A percentile compares a stretch with the other conserved stretches of the same genome.
phyloP scores from a whole-genome alignment of 1,284 basidiomycete genomes.

The Singerocomus rubriflavus region DNA sequence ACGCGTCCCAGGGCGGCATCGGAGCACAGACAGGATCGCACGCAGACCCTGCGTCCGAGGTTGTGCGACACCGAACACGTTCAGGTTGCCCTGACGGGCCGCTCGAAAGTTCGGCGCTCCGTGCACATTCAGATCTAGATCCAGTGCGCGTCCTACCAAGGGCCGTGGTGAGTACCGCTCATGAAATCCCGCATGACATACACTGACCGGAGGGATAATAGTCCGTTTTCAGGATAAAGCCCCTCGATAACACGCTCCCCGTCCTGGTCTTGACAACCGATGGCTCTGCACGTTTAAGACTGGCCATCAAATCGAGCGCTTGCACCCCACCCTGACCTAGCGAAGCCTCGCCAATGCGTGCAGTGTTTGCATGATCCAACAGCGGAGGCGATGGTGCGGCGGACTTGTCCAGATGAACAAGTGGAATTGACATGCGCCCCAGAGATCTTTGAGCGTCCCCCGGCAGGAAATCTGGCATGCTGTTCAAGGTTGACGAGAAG shows the following conservation, averaged over 20 bases:
- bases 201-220: conserved; percentile 78
- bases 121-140: conserved; percentile 89
- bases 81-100: conserved; percentile 70
- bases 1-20: conserved; percentile 65
- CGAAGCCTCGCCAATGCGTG: conserved; percentile 2
- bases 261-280: conserved; percentile 84
- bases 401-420: conserved; percentile 6
- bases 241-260: conserved; percentile 87
- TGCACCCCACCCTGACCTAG: conserved; percentile 10
- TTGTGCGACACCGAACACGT: conserved; percentile 93
- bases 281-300: conserved; percentile 60
- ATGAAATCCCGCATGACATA: neutral
- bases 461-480: neutral
- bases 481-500: neutral
- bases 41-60: conserved; percentile 91
- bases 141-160: conserved; percentile 73
- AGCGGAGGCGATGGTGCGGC: conserved; percentile 6
- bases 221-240: conserved; percentile 93
- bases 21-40: conserved; percentile 86
- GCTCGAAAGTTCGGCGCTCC: conserved; percentile 97
- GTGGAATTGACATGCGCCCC: conserved; percentile 12
- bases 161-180: conserved; percentile 4
- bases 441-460: neutral
- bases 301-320: conserved; percentile 56
- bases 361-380: conserved; percentile 2